Base-by-base conservation (phyloP, 345 rosid species). In the Leavenworthia alabamica region DNA sequence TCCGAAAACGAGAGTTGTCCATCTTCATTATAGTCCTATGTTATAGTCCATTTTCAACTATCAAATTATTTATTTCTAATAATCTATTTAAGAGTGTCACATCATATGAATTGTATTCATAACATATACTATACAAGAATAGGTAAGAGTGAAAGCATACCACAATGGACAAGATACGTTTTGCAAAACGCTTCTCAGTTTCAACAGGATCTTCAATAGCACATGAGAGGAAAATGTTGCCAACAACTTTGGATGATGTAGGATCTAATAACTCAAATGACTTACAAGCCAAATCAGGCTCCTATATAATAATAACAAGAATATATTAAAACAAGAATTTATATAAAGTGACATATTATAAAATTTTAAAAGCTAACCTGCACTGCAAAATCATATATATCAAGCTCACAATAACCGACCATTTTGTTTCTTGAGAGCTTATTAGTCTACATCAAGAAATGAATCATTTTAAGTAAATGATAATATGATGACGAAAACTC, bases 201-300 rank as follows among this genome's bases (percentile, higher is more conserved):
- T 92, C 98, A 44, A 81, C 31, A 53, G 95, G 98, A 72, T 92
- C 98, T 96, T 92, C 98, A 74, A 89, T 68, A 64, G 80, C 77
- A 51, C 95, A 92, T 7, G 98, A 89, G 60, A 92, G 75, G 58
- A 65, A 54, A 58, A 92, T 78, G 59, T 45, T 78, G 48, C 98
- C 98, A 58, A 88, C 86, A 65, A 79, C 73, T 50, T 71, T 71
- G 54, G 83, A 70, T 56, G 91, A 75, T 8, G 86, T 60, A 4
- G 90, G 95, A 77, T 92, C 86, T 47, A 83, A 66, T 75, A 89
- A 83, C 42, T 89, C 76, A 68, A 81, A 84, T 47, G 70, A 71
- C 77, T 81, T 82, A 46, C 56, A 67, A 51, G 75, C 80, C 33
- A 17, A 59, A 27, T 66, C 76, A 22, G 56, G 70, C 61, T 89